These are phyloP conservation scores for Candida sakaeoensis DNA, from an alignment of 805 yeast genomes.

Conservation along the genomic window DNA sequence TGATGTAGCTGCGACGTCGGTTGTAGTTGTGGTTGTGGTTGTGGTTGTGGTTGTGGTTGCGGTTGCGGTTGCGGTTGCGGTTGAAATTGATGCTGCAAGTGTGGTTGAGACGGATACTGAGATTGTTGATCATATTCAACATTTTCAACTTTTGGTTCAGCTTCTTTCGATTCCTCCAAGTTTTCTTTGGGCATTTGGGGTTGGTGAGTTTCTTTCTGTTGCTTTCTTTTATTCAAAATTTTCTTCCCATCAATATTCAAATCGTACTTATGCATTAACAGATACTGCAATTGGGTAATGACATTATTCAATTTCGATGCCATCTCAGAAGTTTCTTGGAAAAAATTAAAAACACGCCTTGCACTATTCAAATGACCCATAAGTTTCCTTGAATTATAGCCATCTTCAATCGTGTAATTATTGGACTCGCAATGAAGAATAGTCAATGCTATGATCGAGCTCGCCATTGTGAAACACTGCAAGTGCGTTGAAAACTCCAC, in stretches of 20 bases:
- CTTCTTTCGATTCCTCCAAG: too few relatives aligned
- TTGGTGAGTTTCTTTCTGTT: neutral
- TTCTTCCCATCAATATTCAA: constrained; percentile 8
- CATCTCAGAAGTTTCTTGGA: constrained; percentile 1
- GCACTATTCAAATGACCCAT: constrained; percentile 9
- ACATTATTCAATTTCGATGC: constrained; percentile 3
- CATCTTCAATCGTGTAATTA: constrained; percentile 4
- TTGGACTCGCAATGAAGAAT: constrained; percentile 6
- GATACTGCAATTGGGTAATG: constrained; percentile 1
- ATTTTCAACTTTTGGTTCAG: constrained; percentile 1
- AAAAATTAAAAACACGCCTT: constrained; percentile 7
- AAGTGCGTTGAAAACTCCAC: constrained; percentile 11
- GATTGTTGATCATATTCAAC: too few relatives aligned
- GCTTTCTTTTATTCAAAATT: neutral
- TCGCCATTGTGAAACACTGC: constrained; percentile 12
- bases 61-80: too few relatives aligned
- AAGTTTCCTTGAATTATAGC: constrained; percentile 2
- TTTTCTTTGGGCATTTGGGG: neutral
- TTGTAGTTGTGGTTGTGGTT: too few relatives aligned
- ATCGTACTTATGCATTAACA: constrained; percentile 7
- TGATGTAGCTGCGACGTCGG: too few relatives aligned
- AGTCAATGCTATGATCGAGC: constrained; percentile 11
- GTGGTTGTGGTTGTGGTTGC: too few relatives aligned
- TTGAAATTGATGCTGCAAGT: too few relatives aligned
- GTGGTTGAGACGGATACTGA: too few relatives aligned